Evolutionary conservation across 2,329 filamentous ascomycete species (phyloP).

Genomic region (Trichoderma sp.): DNA sequence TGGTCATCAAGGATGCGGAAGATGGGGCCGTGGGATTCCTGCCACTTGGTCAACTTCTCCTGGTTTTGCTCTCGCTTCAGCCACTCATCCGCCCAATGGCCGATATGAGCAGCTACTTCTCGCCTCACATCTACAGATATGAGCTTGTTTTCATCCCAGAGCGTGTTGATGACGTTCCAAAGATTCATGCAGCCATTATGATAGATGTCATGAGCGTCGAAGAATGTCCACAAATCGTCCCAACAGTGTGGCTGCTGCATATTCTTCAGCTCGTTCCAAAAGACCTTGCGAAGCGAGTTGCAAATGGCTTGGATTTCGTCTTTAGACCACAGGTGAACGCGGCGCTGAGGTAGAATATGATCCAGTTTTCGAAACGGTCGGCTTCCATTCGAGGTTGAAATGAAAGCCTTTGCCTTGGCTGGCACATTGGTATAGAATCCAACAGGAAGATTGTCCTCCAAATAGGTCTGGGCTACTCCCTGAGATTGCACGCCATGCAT

Average conservation of each 20-base stretch:
- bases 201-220: constrained; percentile 49
- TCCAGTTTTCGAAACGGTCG: constrained; percentile 31
- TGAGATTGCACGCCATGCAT: constrained; percentile 26
- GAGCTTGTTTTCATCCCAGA: constrained; percentile 41
- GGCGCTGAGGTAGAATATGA: constrained; percentile 31
- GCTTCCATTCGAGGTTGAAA: constrained; percentile 39
- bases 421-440: constrained; percentile 40
- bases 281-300: constrained; percentile 39
- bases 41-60: constrained; percentile 34
- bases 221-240: constrained; percentile 47
- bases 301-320: constrained; percentile 40
- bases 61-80: constrained; percentile 30
- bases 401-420: constrained; percentile 33
- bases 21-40: constrained; percentile 28
- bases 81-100: constrained; percentile 41
- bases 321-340: constrained; percentile 39
- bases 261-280: constrained; percentile 37
- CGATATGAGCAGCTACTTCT: constrained; percentile 30
- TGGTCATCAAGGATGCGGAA: constrained; percentile 29
- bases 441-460: constrained; percentile 38
- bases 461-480: constrained; percentile 31
- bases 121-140: constrained; percentile 31
- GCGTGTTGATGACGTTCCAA: constrained; percentile 44
- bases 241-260: constrained; percentile 35
- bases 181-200: constrained; percentile 47